Evolutionary conservation across 2,329 filamentous ascomycete genomes (phyloP).

Genomic region (Thermothelomyces thermophilus): DNA sequence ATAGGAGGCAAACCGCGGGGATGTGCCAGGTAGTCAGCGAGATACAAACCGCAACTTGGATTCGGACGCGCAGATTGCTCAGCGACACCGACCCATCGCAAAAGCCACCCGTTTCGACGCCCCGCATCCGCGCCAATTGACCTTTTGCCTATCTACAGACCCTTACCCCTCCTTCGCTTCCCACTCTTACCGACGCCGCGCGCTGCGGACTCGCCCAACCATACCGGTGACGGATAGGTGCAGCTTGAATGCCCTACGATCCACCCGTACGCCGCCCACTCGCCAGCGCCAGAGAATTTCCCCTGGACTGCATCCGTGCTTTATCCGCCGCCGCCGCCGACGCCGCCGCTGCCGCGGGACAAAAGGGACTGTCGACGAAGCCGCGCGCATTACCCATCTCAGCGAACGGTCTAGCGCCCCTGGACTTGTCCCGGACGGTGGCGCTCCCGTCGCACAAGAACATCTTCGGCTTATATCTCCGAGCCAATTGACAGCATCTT

Average conservation of each 20-base stretch:
- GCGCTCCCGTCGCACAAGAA: conserved; percentile 29
- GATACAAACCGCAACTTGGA: conserved; percentile 4
- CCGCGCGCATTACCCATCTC: conserved; percentile 12
- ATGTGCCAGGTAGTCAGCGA: not conserved
- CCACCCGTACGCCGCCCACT: conserved; percentile 21
- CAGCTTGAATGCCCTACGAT: conserved; percentile 27
- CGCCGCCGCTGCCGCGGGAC: conserved; percentile 24
- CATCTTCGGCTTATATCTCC: conserved; percentile 28
- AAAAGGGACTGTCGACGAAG: conserved; percentile 9
- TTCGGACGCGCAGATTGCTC: not conserved
- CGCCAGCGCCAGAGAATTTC: conserved; percentile 14
- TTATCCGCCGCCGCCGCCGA: conserved; percentile 23
- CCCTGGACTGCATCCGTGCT: conserved; percentile 19
- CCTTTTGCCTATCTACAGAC: not conserved
- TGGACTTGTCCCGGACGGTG: conserved; percentile 19
- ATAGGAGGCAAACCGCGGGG: not conserved
- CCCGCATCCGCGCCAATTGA: conserved; percentile 19
- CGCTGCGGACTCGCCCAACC: conserved; percentile 24
- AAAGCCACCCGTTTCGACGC: conserved; percentile 10
- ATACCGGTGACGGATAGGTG: conserved; percentile 28
- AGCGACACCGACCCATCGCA: conserved; percentile 4
- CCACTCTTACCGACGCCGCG: conserved; percentile 12
- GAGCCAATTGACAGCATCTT: conserved; percentile 29
- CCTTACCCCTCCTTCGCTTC: not conserved
- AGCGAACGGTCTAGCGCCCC: conserved; percentile 21